A percentile compares a stretch with the other conserved stretches of the same genome.
These are phyloP conservation scores for Cantharellus cinnabarinus DNA, from an alignment of 768 basidiomycete genomes.

Conservation along the genomic window DNA sequence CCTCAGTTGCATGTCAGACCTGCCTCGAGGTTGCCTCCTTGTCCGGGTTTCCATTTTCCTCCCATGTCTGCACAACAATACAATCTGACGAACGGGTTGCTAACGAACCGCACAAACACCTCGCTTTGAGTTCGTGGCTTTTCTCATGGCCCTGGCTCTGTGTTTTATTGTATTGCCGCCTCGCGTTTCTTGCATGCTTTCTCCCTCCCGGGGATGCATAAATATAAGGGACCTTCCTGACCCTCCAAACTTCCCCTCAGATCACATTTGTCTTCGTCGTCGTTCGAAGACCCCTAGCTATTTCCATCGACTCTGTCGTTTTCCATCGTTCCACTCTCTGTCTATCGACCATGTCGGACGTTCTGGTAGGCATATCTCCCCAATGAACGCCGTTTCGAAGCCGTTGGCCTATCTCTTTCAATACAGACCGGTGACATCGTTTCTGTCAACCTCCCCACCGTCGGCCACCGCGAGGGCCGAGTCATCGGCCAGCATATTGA, in stretches of 20 bases:
- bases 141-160: too few species aligned
- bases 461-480: constrained; percentile 55
- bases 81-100: too few species aligned
- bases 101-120: too few species aligned
- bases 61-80: too few species aligned
- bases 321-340: neutral
- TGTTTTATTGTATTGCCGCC: neutral
- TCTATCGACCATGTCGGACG: neutral
- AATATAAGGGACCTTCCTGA: constrained; percentile 1
- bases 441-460: constrained; percentile 41
- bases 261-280: neutral
- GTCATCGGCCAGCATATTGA: constrained; percentile 61
- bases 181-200: constrained; percentile 4
- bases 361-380: neutral
- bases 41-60: too few species aligned
- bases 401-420: neutral
- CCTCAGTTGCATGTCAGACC: too few species aligned
- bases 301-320: neutral
- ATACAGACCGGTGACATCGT: constrained; percentile 48
- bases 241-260: neutral
- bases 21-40: too few species aligned
- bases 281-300: neutral
- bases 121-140: too few species aligned
- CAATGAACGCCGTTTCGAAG: neutral
- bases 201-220: neutral